phyloP scores from a whole-genome alignment of 2,329 filamentous ascomycete genomes.

The Pseudogymnoascus sp. region DNA sequence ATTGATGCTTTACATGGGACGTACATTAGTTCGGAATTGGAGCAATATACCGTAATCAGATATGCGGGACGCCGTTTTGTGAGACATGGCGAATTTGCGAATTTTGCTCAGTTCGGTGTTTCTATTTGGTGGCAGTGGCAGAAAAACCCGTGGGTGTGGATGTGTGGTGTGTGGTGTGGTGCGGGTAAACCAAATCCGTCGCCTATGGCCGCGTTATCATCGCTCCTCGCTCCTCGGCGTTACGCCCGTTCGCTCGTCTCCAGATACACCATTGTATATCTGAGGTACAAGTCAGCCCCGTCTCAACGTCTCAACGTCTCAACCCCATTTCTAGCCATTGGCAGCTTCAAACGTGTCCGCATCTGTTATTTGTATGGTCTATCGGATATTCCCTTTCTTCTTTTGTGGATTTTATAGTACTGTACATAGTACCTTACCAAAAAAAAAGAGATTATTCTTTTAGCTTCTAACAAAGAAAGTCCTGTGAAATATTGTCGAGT shows the following conservation, averaged over 20 bases:
- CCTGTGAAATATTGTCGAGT: not conserved
- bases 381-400: not conserved
- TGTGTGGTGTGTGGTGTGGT: not conserved
- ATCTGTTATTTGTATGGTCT: not conserved
- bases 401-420: not conserved
- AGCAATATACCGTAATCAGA: not conserved
- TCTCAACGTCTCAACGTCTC: not conserved
- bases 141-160: slow-evolving; percentile 1
- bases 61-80: slow-evolving; percentile 4
- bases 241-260: not conserved
- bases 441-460: not conserved
- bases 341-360: not conserved
- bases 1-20: slow-evolving; percentile 2
- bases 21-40: not conserved
- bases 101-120: not conserved
- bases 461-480: not conserved
- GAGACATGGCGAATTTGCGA: not conserved
- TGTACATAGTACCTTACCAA: not conserved
- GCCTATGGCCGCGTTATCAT: slow-evolving; percentile 1
- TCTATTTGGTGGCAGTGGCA: not conserved
- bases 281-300: not conserved
- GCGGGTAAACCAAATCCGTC: slow-evolving; percentile 1
- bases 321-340: not conserved
- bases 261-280: slow-evolving; percentile 4
- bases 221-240: not conserved